phyloP scores from a whole-genome alignment of 2,329 filamentous ascomycete genomes.

The Penicillium sumatraense region DNA sequence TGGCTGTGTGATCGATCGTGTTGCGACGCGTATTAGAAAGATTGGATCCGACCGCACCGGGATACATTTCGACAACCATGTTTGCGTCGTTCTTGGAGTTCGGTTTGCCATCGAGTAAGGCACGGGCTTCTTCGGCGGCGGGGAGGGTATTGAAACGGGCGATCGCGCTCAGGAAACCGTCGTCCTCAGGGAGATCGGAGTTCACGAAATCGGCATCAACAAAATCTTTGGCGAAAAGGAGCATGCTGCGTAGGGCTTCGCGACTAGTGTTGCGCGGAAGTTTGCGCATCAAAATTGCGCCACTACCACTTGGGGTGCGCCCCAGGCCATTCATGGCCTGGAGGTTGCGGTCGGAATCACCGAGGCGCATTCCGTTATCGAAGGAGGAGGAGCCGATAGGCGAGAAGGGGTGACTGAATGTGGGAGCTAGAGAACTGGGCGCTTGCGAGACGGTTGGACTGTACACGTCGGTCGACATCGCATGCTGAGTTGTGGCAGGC shows the following conservation, averaged over 20 bases:
- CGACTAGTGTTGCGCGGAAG: constrained; percentile 62
- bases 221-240: constrained; percentile 68
- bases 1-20: constrained; percentile 57
- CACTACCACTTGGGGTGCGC: constrained; percentile 32
- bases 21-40: constrained; percentile 50
- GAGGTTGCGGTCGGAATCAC: constrained; percentile 40
- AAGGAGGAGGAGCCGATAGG: constrained; percentile 44
- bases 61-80: constrained; percentile 60
- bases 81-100: constrained; percentile 65
- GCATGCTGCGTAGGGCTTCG: constrained; percentile 65
- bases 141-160: constrained; percentile 62
- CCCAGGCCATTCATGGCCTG: constrained; percentile 42
- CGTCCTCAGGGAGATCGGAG: constrained; percentile 60
- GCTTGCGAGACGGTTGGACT: constrained; percentile 43
- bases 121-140: constrained; percentile 63
- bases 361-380: constrained; percentile 42
- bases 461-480: constrained; percentile 50
- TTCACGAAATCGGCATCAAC: constrained; percentile 62
- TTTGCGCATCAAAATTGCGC: constrained; percentile 61
- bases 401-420: constrained; percentile 45
- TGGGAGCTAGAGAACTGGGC: constrained; percentile 36
- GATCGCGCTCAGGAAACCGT: constrained; percentile 61
- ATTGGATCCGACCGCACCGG: constrained; percentile 43
- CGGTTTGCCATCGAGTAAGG: constrained; percentile 64
- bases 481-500: constrained; percentile 46